Conservation (phyloP, 2,329 filamentous ascomycete genomes). For the Ceratocystis huliohia region DNA sequence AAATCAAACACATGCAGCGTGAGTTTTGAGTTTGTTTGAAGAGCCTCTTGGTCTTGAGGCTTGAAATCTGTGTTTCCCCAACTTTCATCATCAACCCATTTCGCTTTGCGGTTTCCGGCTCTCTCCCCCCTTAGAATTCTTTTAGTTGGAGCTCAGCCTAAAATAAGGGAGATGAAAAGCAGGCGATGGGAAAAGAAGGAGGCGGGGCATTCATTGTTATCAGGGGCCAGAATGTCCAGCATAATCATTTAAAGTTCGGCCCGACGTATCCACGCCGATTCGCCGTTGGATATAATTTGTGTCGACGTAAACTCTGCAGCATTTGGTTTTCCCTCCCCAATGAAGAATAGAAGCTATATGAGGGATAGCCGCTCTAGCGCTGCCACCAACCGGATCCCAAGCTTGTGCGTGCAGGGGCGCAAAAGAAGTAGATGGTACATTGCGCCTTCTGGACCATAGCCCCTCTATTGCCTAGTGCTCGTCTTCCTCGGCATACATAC, state of each 20-base stretch:
- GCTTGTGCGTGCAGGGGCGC: constrained; percentile 5
- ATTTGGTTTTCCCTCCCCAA: not conserved
- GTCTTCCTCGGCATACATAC: constrained; percentile 2
- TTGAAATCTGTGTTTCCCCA: not conserved
- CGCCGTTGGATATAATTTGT: not conserved
- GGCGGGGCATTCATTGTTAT: not conserved
- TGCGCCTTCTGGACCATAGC: not conserved
- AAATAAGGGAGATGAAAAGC: not conserved
- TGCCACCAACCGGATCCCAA: constrained; percentile 4
- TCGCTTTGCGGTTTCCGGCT: not conserved
- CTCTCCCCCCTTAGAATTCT: not conserved
- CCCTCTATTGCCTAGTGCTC: not conserved
- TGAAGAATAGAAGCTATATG: not conserved
- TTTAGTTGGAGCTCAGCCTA: not conserved
- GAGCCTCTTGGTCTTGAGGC: not conserved
- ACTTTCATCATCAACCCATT: not conserved
- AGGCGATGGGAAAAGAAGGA: not conserved
- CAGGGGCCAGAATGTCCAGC: not conserved
- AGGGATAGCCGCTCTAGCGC: not conserved
- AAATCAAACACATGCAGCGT: not conserved
- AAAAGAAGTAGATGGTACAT: not conserved
- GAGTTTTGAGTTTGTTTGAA: not conserved
- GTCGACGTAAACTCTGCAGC: not conserved
- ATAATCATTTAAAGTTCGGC: not conserved
- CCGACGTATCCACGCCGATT: constrained; percentile 7